Percentiles rank a stretch among this genome's conserved stretches.
phyloP scores from a whole-genome alignment of 2,329 filamentous ascomycete species.

The Alternaria panax region DNA sequence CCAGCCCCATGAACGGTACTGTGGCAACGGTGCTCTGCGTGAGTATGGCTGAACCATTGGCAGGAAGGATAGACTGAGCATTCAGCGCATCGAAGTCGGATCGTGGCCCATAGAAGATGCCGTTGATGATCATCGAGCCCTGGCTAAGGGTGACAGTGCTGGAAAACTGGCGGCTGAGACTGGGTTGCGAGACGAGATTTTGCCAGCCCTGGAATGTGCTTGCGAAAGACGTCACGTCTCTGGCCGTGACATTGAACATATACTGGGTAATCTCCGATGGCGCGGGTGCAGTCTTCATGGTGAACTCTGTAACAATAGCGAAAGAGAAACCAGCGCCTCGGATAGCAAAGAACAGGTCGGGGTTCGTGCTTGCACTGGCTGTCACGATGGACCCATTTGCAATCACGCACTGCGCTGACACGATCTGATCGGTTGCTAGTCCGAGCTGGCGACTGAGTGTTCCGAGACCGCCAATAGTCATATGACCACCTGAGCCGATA shows the following conservation, averaged over 20 bases:
- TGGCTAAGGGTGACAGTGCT: conserved; percentile 1
- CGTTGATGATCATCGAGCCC: conserved; percentile 1
- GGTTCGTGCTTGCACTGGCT: neutral
- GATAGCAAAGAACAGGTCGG: conserved; percentile 2
- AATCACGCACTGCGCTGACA: neutral
- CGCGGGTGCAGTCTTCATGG: neutral
- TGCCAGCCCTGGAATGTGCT: conserved; percentile 1
- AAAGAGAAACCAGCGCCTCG: conserved; percentile 5
- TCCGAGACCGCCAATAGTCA: conserved; percentile 6
- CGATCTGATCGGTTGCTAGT: neutral
- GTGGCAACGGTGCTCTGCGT: neutral
- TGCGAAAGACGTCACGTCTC: neutral
- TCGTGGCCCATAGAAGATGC: neutral
- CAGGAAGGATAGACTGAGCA: neutral
- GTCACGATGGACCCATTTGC: neutral
- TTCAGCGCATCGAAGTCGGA: conserved; percentile 1
- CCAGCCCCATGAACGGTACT: neutral
- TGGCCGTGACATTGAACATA: neutral
- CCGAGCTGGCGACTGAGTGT: conserved; percentile 1
- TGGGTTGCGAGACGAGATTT: neutral
- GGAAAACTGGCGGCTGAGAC: neutral
- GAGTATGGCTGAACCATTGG: neutral
- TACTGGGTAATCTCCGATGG: neutral
- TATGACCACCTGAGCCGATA: conserved; percentile 1
- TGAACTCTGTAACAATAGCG: conserved; percentile 3